Conservation (phyloP, 1,284 basidiomycete species). For the Microbotryomycetes sp. region DNA sequence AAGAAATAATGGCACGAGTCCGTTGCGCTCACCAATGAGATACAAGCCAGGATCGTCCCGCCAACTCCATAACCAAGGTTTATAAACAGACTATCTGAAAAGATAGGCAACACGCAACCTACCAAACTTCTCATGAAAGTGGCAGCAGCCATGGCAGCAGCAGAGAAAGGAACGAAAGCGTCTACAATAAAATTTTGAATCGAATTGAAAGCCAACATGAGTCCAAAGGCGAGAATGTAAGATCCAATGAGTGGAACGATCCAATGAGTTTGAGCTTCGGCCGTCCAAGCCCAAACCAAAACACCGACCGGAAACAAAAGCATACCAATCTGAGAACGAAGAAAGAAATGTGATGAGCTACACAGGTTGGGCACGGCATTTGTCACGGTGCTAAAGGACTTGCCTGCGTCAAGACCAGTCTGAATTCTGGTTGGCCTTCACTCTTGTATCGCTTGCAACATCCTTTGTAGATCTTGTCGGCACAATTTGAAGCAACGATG, state of each 20-base stretch:
- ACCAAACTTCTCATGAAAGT: constrained; percentile 41
- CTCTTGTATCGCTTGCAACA: constrained; percentile 38
- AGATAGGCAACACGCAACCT: constrained; percentile 46
- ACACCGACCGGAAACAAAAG: constrained; percentile 46
- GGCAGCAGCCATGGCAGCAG: constrained; percentile 45
- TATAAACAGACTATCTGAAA: constrained; percentile 44
- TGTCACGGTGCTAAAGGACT: not conserved
- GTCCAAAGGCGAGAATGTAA: constrained; percentile 22
- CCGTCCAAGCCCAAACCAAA: constrained; percentile 45
- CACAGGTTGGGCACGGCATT: too few relatives aligned
- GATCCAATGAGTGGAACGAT: constrained; percentile 43
- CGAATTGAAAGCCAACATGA: constrained; percentile 46
- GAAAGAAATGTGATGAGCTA: constrained; percentile 24
- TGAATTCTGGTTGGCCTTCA: constrained; percentile 44
- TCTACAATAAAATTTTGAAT: constrained; percentile 47
- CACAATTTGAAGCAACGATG: constrained; percentile 41
- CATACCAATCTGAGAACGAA: constrained; percentile 47
- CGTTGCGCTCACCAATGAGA: constrained; percentile 35
- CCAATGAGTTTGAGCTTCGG: constrained; percentile 43
- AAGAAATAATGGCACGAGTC: not conserved
- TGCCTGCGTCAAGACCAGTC: constrained; percentile 31
- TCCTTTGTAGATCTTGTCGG: constrained; percentile 46
- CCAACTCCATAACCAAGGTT: constrained; percentile 48
- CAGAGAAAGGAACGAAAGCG: constrained; percentile 47
- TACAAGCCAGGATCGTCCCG: constrained; percentile 43